Evolutionary conservation across 768 basidiomycete genomes (phyloP).

Genomic region (Tulasnella sp.): DNA sequence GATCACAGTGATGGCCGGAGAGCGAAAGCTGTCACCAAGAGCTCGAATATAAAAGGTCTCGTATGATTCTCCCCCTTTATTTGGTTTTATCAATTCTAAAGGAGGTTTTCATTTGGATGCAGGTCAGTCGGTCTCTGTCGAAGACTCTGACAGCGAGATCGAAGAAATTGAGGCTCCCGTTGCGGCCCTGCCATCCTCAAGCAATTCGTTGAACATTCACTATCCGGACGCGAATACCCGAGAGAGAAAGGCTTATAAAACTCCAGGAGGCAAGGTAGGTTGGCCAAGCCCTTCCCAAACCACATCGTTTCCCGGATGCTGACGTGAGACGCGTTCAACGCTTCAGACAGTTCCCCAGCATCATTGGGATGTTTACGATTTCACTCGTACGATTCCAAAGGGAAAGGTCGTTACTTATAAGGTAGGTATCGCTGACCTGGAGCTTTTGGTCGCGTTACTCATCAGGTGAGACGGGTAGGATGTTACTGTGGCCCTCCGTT

Average conservation of each 20-base stretch:
- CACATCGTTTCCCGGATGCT: background rate
- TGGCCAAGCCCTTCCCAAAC: background rate
- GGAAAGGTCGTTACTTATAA: conserved; percentile 50
- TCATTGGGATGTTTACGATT: conserved; percentile 54
- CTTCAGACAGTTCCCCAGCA: conserved; percentile 37
- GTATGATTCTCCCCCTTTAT: too few relatives aligned
- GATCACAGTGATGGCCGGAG: background rate
- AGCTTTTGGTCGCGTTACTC: background rate
- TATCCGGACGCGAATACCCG: background rate
- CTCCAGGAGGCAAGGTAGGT: conserved; percentile 23
- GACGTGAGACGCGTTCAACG: background rate
- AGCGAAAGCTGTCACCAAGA: background rate
- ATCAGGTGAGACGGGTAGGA: conserved; percentile 19
- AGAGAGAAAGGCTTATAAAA: conserved; percentile 21
- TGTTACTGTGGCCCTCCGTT: conserved; percentile 36
- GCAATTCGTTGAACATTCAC: background rate
- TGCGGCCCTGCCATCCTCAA: too few relatives aligned
- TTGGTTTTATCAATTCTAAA: background rate
- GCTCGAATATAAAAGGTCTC: background rate
- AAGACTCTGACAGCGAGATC: background rate
- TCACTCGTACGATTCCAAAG: conserved; percentile 34
- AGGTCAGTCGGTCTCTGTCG: background rate
- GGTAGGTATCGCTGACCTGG: background rate
- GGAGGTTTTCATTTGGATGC: background rate
- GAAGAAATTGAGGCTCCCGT: background rate